A percentile compares a stretch with the other conserved stretches of the same genome.
phyloP scores from a whole-genome alignment of 805 yeast species.

The Lachancea waltii region DNA sequence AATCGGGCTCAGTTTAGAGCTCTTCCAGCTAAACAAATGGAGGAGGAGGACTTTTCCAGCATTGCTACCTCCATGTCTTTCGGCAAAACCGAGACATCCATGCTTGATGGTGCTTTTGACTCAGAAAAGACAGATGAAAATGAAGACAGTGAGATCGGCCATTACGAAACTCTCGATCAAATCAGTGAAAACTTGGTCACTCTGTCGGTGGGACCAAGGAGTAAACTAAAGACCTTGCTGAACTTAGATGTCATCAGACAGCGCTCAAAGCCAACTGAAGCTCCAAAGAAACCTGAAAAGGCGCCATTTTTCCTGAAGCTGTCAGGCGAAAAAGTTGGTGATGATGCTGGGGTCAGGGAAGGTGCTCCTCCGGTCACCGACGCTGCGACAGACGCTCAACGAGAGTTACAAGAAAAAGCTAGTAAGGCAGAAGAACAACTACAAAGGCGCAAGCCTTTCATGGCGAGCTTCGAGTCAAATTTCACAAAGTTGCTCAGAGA shows the following conservation, averaged over 20 bases:
- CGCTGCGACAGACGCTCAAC: constrained; percentile 4
- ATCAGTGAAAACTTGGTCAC: constrained; percentile 60
- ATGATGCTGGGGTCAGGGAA: constrained; percentile 47
- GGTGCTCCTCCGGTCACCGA: constrained; percentile 7
- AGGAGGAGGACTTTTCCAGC: constrained; percentile 62
- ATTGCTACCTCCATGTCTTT: constrained; percentile 67
- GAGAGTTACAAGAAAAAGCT: constrained; percentile 14
- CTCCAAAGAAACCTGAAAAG: constrained; percentile 76
- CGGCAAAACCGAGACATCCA: constrained; percentile 66
- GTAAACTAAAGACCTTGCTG: constrained; percentile 68
- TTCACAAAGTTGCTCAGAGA: constrained; percentile 63
- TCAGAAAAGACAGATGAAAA: constrained; percentile 34
- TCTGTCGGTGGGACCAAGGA: constrained; percentile 68
- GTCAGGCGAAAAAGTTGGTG: constrained; percentile 63
- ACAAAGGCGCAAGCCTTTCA: constrained; percentile 22
- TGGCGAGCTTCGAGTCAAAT: constrained; percentile 58
- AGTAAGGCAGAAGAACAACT: constrained; percentile 28
- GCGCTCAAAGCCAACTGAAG: constrained; percentile 85
- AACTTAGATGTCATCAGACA: constrained; percentile 78
- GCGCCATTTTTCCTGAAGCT: constrained; percentile 76
- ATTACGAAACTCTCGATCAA: constrained; percentile 54
- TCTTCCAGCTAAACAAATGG: constrained; percentile 66
- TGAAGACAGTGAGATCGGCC: constrained; percentile 28
- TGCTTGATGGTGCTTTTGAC: constrained; percentile 74
- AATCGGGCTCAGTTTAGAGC: constrained; percentile 79